Percentiles rank a stretch among this genome's conserved stretches.
These are phyloP conservation scores for Aspergillus oerlinghausenensis DNA, from an alignment of 2,329 filamentous ascomycete genomes.

Conservation along the genomic window DNA sequence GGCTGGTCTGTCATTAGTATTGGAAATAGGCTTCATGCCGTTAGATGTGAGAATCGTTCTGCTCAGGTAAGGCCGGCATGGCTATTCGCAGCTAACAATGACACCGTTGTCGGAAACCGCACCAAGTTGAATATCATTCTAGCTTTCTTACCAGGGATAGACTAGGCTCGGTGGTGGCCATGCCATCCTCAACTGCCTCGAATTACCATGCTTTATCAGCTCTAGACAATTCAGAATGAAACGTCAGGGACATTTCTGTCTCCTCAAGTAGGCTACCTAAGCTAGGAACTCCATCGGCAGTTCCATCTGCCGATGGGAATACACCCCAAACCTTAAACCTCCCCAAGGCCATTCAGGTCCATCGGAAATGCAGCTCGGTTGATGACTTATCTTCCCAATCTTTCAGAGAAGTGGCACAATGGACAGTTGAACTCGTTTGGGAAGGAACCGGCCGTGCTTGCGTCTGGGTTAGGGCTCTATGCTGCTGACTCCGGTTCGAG, in stretches of 20 bases:
- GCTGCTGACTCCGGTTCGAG: neutral
- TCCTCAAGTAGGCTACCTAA: no score
- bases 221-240: neutral
- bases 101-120: no score
- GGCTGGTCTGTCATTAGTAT: neutral
- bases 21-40: neutral
- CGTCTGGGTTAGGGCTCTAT: neutral
- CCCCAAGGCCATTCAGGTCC: neutral
- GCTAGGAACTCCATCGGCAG: neutral
- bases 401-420: neutral
- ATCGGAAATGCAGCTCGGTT: neutral
- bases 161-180: no score
- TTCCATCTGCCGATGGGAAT: neutral
- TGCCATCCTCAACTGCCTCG: no score
- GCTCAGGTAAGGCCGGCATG: neutral
- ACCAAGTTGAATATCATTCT: no score
- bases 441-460: neutral
- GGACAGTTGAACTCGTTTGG: neutral
- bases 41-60: neutral
- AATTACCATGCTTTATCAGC: neutral
- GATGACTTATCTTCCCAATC: neutral
- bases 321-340: neutral
- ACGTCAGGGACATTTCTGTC: neutral
- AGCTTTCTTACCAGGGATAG: neutral
- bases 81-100: no score